Evolutionary conservation across 2,329 filamentous ascomycete genomes (phyloP).

Genomic region (Penicillium italicum): DNA sequence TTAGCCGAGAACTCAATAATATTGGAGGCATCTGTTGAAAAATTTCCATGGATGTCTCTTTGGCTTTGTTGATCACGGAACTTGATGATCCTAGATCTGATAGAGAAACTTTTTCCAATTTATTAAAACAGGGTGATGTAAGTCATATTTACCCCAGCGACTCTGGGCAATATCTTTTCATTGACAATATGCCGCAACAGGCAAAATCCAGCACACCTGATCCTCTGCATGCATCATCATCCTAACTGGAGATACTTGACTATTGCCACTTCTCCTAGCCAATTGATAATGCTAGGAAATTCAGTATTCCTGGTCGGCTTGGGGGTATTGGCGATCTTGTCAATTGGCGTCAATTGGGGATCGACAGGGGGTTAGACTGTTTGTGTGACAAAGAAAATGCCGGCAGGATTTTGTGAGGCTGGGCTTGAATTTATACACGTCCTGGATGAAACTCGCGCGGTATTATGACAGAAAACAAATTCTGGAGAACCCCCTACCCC

Average conservation of each 20-base stretch:
- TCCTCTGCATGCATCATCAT: constrained; percentile 2
- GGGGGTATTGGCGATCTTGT: background rate
- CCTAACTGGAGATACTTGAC: background rate
- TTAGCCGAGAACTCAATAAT: background rate
- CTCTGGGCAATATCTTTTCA: background rate
- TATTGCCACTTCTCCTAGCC: background rate
- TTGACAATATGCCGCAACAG: background rate
- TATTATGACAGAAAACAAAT: background rate
- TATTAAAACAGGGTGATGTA: background rate
- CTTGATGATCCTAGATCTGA: background rate
- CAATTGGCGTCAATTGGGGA: background rate
- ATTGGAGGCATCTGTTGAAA: background rate
- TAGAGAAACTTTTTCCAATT: background rate
- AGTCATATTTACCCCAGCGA: constrained; percentile 1
- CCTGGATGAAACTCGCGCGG: background rate
- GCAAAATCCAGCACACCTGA: background rate
- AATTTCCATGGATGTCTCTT: background rate
- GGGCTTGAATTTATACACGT: constrained; percentile 5
- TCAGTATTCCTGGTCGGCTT: background rate
- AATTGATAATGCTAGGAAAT: background rate
- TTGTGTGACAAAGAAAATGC: constrained; percentile 7
- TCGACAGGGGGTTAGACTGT: background rate
- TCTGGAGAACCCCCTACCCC: background rate
- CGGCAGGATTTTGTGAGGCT: constrained; percentile 1
- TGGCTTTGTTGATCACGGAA: background rate